phyloP scores from a whole-genome alignment of 2,329 filamentous ascomycete genomes.

The Colletotrichum musicola region DNA sequence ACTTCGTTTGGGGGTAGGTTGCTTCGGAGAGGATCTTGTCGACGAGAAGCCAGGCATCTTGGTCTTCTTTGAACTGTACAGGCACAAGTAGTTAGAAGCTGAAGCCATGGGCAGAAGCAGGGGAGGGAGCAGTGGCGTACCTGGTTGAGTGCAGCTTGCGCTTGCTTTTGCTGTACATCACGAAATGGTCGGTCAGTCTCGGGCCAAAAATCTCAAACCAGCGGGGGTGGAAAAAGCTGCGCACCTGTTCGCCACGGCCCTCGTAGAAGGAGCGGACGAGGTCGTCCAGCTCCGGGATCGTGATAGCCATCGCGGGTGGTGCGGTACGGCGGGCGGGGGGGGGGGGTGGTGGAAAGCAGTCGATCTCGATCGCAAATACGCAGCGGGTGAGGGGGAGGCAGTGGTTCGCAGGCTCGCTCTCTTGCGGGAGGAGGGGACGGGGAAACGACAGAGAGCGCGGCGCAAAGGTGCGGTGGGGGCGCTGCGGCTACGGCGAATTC shows the following conservation, averaged over 20 bases:
- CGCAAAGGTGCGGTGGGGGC: conserved; percentile 16
- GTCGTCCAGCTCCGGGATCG: conserved; percentile 95
- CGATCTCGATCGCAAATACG: conserved; percentile 40
- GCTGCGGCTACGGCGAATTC: conserved; percentile 1
- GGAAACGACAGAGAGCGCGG: conserved; percentile 43
- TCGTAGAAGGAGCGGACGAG: conserved; percentile 98
- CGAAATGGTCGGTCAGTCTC: conserved; percentile 55
- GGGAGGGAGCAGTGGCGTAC: conserved; percentile 62
- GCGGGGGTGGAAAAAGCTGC: conserved; percentile 45
- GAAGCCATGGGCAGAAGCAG: not conserved
- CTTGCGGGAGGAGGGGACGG: conserved; percentile 33
- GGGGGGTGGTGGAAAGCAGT: conserved; percentile 45
- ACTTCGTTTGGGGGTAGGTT: conserved; percentile 96
- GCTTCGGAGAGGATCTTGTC: conserved; percentile 96
- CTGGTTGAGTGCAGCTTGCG: conserved; percentile 92
- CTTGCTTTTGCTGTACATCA: conserved; percentile 87
- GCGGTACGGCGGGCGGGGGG: conserved; percentile 47
- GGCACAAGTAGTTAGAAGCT: conserved; percentile 45
- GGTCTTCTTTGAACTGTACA: conserved; percentile 95
- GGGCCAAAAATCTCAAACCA: conserved; percentile 37
- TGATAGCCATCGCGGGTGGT: conserved; percentile 70
- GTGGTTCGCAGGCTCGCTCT: conserved; percentile 30
- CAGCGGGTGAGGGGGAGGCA: conserved; percentile 33
- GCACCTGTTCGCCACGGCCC: conserved; percentile 91
- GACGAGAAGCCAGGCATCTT: conserved; percentile 96